Conservation (phyloP, 2,329 filamentous ascomycete species). For the Botrytis cinerea region DNA sequence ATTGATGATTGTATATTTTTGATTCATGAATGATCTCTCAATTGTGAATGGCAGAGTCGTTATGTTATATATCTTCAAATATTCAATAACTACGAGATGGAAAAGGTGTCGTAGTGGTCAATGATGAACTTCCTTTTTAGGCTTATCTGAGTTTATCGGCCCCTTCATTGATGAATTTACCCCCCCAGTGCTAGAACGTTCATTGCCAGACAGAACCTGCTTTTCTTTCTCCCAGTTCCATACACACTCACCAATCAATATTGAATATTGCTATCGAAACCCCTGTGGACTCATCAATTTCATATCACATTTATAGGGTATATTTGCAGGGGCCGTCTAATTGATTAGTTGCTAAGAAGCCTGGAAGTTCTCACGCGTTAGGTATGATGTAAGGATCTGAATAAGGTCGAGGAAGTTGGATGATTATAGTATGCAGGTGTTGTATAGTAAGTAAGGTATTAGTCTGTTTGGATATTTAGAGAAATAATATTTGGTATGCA, state of each 20-base stretch:
- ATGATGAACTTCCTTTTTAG: not conserved
- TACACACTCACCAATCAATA: conserved; percentile 15
- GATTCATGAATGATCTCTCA: not conserved
- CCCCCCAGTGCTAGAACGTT: not conserved
- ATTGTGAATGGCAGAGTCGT: not conserved
- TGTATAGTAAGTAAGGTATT: not conserved
- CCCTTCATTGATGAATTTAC: not conserved
- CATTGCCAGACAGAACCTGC: conserved; percentile 10
- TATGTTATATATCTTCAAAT: not conserved
- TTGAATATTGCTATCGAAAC: conserved; percentile 12
- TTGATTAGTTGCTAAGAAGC: not conserved
- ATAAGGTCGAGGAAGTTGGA: not conserved
- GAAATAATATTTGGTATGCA: not conserved
- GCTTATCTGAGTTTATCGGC: not conserved
- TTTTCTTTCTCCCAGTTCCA: not conserved
- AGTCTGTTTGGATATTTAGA: not conserved
- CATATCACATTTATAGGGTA: conserved; percentile 4
- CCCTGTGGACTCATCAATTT: conserved; percentile 4
- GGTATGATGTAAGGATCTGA: conserved; percentile 10
- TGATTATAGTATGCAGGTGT: not conserved
- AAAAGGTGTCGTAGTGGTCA: not conserved
- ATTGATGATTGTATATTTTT: not conserved
- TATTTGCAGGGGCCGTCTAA: not conserved
- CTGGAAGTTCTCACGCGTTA: not conserved
- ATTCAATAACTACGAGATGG: not conserved